phyloP scores from a whole-genome alignment of 164 flowering plant genomes.

The Hamamelis virginiana region DNA sequence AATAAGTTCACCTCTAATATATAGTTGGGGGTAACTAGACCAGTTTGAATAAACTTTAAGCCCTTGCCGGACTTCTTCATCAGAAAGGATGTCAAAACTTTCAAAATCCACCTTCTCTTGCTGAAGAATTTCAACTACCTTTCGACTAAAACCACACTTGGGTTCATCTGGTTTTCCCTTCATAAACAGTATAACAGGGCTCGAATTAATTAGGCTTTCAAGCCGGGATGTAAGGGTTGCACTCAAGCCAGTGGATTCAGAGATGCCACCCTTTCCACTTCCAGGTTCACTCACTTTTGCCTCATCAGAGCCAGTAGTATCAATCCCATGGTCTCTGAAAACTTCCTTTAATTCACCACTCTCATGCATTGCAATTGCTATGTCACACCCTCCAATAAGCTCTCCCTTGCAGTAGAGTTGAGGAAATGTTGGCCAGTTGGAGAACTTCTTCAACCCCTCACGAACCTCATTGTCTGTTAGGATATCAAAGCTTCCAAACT shows the following conservation, averaged over 20 bases:
- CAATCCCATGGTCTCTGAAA: constrained; percentile 65
- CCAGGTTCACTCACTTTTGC: constrained; percentile 25
- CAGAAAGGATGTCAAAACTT: constrained; percentile 79
- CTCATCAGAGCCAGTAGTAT: constrained; percentile 16
- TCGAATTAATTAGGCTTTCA: constrained; percentile 49
- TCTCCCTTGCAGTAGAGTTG: constrained; percentile 94
- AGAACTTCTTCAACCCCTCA: constrained; percentile 79
- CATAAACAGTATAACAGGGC: constrained; percentile 85
- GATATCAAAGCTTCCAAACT: constrained; percentile 89
- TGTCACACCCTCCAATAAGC: constrained; percentile 90
- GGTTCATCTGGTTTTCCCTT: constrained; percentile 90
- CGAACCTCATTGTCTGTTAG: constrained; percentile 76
- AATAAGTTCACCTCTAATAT: constrained; percentile 79
- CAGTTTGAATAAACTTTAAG: constrained; percentile 90
- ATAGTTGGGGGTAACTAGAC: constrained; percentile 95
- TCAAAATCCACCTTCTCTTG: constrained; percentile 70
- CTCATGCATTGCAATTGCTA: constrained; percentile 83
- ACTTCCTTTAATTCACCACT: constrained; percentile 80
- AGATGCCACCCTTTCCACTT: constrained; percentile 45
- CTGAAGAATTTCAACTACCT: constrained; percentile 79
- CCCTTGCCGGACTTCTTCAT: constrained; percentile 91
- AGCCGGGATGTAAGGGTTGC: constrained; percentile 45
- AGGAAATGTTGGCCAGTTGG: constrained; percentile 96
- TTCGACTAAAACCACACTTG: constrained; percentile 86
- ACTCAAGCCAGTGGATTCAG: constrained; percentile 66